Base-by-base conservation (phyloP, 2,329 filamentous ascomycete genomes). In the Colletotrichum simmondsii region DNA sequence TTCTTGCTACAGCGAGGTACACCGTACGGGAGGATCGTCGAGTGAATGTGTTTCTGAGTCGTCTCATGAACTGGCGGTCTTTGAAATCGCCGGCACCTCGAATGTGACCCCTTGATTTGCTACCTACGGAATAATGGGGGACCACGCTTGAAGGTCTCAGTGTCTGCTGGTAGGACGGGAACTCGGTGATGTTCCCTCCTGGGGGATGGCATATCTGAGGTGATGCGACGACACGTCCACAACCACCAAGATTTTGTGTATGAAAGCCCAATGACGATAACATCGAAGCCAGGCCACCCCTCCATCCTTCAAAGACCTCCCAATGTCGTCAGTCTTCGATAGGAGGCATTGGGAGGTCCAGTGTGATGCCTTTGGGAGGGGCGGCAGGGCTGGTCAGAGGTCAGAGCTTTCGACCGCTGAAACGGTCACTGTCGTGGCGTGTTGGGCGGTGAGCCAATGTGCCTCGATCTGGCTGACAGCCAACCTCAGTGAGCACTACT, bases 391-490 rank as follows among this genome's bases (percentile, higher is more conserved):
- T 69, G 59, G 59, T 26, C 30, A 65, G 59, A 56, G 66, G 66
- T 61, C 66, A 65, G 71, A 70, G 71, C 71, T 72, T 56, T 70
- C 10, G 22, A 4, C 19, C 46, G 24, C 66, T 73, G 71, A 73
- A 73, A 73, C 71, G 37, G 70, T 57, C 14, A 65, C 60, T 52
- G 70, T 72, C 58, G 56, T 70, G 70, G 60, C 64, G 58, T 68
- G 54, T 63, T 68, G 52, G 30, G 37, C 37, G 37, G 37, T 19
- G 37, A 16, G 37, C 37, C 30, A 6, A n/a, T n/a, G 52, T 32
- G n/a, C n/a, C 59, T 42, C 37, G 24, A 42, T 49, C 7, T 37
- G 28, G 24, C 24, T 30, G 35, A 11, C 32, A 57, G 62, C 65
- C 65, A 60, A 60, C 32, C 32, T 35, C 32, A 35, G 32, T 35